phyloP scores from a whole-genome alignment of 2,329 filamentous ascomycete genomes.

The Scopulariopsis brevicaulis region DNA sequence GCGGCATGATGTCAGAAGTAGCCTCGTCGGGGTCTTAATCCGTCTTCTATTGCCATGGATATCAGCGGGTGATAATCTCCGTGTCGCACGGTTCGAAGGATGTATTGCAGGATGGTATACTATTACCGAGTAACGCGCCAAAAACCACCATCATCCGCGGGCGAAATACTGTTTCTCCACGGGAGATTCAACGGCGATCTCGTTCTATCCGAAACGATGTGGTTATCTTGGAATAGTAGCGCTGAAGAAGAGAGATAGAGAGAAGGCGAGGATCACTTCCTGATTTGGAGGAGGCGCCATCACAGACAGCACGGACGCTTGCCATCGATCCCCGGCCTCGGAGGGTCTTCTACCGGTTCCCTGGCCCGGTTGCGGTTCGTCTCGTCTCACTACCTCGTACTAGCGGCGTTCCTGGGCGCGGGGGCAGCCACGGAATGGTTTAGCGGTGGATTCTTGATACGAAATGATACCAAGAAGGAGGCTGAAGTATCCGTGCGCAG shows the following conservation, averaged over 20 bases:
- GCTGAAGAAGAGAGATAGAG: not conserved
- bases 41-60: not conserved
- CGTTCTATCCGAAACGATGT: not conserved
- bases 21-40: not conserved
- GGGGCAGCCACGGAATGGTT: not conserved
- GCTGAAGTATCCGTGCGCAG: too few relatives aligned
- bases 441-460: too few relatives aligned
- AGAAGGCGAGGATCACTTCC: not conserved
- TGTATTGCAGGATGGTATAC: not conserved
- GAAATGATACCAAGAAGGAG: too few relatives aligned
- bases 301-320: not conserved
- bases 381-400: not conserved
- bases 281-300: not conserved
- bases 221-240: not conserved
- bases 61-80: not conserved
- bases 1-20: not conserved
- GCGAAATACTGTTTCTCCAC: not conserved
- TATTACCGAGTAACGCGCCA: not conserved
- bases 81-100: not conserved
- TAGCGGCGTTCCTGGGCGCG: not conserved
- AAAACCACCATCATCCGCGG: not conserved
- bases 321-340: not conserved
- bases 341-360: not conserved
- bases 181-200: not conserved
- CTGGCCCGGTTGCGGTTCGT: not conserved